Evolutionary conservation across 192 early-diverging fungal species (phyloP), one percentile per base, ranked within the genome.

Genomic region (Diversispora eburnea): DNA sequence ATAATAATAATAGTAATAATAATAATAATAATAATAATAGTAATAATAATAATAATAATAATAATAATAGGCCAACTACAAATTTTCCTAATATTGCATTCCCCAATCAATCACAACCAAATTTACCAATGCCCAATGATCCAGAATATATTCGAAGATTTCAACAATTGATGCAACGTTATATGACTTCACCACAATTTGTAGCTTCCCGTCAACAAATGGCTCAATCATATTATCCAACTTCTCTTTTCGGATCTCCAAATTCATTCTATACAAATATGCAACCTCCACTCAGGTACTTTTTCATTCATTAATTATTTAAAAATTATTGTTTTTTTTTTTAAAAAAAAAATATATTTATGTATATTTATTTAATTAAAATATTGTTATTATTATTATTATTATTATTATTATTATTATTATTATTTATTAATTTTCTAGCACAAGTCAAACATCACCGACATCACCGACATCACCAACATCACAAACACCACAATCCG

Each of bases 401-500:
- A 61, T 15, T 33, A 20, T 19, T 33, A 33, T 33, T 33, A 2
- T 17, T 49, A 47, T 52, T 13, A 61, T 15, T 33, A 20, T 19
- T 33, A 33, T 33, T 33, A 33, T 33, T 33, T 33, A 1, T 33
- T 33, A n/a, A n/a, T 33, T 33, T 33, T 33, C 25, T 33, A 33
- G 25, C 25, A 33, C 25, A 33, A 33, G 25, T 33, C 25, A 33
- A 33, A 33, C 25, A 33, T 33, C 25, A 33, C 25, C 25, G 2
- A 33, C 25, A n/a, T n/a, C n/a, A n/a, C n/a, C n/a, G n/a, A 7
- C 70, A 43, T 39, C 57, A 61, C 41, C 20, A 61, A 22, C 19
- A 47, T 9, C 70, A 22, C 25, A 33, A 33, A 47, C 46, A 48
- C 77, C 75, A 76, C 61, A 69, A 12, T 59, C 77, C 47, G 77